Evolutionary conservation across 805 yeast genomes (phyloP).

Genomic region (Lipomyces chichibuensis): DNA sequence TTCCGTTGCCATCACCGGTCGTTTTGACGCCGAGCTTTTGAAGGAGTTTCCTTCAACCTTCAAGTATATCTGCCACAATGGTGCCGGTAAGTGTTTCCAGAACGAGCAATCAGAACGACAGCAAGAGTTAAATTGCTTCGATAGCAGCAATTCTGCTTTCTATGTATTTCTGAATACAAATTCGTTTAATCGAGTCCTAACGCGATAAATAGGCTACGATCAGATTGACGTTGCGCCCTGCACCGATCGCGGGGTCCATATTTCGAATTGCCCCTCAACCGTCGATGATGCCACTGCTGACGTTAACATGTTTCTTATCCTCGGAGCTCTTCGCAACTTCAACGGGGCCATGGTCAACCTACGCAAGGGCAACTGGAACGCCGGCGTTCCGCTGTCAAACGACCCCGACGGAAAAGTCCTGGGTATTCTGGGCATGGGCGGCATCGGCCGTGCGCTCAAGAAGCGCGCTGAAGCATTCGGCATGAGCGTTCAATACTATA

Average conservation of each 20-base stretch:
- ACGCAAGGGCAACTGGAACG: slow-evolving; percentile 63
- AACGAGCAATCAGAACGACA: background rate
- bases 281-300: slow-evolving; percentile 76
- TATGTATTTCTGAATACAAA: background rate
- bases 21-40: slow-evolving; percentile 65
- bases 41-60: slow-evolving; percentile 58
- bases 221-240: slow-evolving; percentile 64
- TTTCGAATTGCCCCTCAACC: slow-evolving; percentile 66
- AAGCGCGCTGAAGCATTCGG: slow-evolving; percentile 77
- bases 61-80: slow-evolving; percentile 60
- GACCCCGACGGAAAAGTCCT: slow-evolving; percentile 76
- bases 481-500: slow-evolving; percentile 73
- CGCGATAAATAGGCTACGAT: slow-evolving; percentile 51
- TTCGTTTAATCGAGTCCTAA: background rate
- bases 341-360: slow-evolving; percentile 60
- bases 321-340: slow-evolving; percentile 70
- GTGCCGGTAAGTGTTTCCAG: slow-evolving; percentile 56
- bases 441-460: slow-evolving; percentile 81
- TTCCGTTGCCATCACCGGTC: slow-evolving; percentile 58
- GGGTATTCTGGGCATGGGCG: slow-evolving; percentile 87
- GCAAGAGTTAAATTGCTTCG: background rate
- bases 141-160: background rate
- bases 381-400: slow-evolving; percentile 64
- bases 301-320: slow-evolving; percentile 63
- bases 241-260: slow-evolving; percentile 57